Base-by-base conservation (phyloP, 139 green algal genomes). In the Klebsormidium nitens region DNA sequence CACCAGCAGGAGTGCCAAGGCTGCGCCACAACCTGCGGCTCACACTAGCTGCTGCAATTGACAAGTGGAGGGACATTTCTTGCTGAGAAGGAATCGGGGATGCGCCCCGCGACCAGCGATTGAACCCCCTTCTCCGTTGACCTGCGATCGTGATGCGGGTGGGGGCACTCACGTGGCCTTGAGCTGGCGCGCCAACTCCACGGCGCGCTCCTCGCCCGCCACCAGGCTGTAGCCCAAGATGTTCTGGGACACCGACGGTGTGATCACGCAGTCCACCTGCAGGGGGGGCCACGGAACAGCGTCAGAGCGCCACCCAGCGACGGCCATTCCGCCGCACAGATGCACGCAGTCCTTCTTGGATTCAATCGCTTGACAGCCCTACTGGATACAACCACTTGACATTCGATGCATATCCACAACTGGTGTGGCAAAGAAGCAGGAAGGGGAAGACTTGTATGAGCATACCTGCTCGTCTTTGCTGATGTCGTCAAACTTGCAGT, bases 191-290 rank as follows among this genome's bases (percentile, higher is more conserved):
- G 50, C 69, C 8, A 76, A 58, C 39, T 49, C 3, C n/a, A 44
- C 58, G 29, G 69, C 69, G 36, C 69, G 29, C 39, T 76, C 69
- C 42, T 69, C 38, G 4, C 69, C 69, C 5, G 57, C 64, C 58
- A 76, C 69, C 14, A 76, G 69, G 26, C 36, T 61, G 37, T 64
- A 76, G 31, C 4, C 57, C 1, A 58, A 58, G 19, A 76, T 38
- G 23, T 40, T 8, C 69, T 76, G 69, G 39, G 60, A 61, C 57
- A 76, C 69, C 61, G 69, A 57, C 28, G 69, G 69, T 3, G 69
- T 69, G 3, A 76, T 49, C 5, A 76, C 37, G 2, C 60, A 36
- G 29, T 76, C 57, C 31, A 76, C 69, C 37, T 62, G 66, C 35
- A 36, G 23, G 49, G 11, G 49, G 11, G 11, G 49, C 14, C 11